These are phyloP conservation scores for Achlya hypogyna DNA, from an alignment of 352 stramenopile genomes.

Conservation along the genomic window DNA sequence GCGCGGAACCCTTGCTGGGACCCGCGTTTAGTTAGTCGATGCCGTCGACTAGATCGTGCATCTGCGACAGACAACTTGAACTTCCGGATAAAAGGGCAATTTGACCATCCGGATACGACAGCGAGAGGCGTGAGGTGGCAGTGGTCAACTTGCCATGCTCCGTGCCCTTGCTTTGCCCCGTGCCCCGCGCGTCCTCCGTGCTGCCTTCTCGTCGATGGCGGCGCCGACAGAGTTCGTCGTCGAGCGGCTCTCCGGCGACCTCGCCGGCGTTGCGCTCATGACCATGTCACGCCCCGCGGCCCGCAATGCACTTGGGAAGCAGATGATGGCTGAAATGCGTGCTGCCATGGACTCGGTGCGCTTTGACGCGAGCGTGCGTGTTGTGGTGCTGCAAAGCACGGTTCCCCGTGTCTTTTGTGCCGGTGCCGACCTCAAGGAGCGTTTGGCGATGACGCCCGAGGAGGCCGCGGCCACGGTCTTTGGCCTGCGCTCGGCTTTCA, in stretches of 20 bases:
- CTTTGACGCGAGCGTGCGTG: conserved; percentile 56
- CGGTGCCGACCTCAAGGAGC: conserved; percentile 86
- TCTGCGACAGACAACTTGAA: background rate
- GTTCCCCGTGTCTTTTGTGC: conserved; percentile 80
- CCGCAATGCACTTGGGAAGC: conserved; percentile 63
- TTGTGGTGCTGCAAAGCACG: conserved; percentile 67
- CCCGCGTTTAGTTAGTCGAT: too few species aligned
- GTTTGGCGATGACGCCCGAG: conserved; percentile 71
- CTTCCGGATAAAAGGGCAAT: background rate
- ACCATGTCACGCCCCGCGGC: conserved; percentile 66
- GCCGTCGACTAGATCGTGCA: too few species aligned
- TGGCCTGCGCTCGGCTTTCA: conserved; percentile 70
- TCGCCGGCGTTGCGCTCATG: conserved; percentile 57
- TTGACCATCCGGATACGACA: too few species aligned
- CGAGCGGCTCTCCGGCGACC: conserved; percentile 43
- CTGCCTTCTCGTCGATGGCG: background rate
- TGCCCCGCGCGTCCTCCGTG: too few species aligned
- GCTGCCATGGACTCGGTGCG: conserved; percentile 55
- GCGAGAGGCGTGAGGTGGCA: background rate
- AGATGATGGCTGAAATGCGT: conserved; percentile 77
- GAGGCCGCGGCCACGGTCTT: conserved; percentile 72
- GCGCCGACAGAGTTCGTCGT: conserved; percentile 22
- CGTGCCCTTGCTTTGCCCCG: background rate
- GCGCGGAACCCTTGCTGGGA: too few species aligned
- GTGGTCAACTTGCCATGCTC: background rate